Conservation (phyloP, 2,329 filamentous ascomycete species). For the Xylariomycetidae sp. region DNA sequence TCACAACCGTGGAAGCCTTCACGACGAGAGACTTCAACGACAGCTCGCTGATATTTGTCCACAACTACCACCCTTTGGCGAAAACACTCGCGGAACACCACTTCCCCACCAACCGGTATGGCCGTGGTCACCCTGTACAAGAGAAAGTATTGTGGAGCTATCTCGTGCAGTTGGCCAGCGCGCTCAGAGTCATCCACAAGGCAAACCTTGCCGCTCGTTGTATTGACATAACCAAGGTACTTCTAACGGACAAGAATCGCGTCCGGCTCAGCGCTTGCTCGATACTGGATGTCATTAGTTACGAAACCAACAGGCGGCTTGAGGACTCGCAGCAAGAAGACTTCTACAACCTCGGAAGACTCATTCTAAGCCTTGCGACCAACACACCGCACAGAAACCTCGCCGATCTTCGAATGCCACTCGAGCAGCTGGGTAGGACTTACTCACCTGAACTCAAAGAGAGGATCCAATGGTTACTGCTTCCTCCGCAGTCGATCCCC, state of each 20-base stretch:
- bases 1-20: constrained; percentile 86
- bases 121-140: constrained; percentile 45
- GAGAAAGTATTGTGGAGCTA: constrained; percentile 88
- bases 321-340: constrained; percentile 84
- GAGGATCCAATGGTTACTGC: constrained; percentile 76
- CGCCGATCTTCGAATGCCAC: constrained; percentile 61
- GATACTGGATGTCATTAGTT: constrained; percentile 84
- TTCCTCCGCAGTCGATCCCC: constrained; percentile 49
- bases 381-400: constrained; percentile 52
- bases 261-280: constrained; percentile 84
- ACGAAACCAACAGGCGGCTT: constrained; percentile 63
- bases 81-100: constrained; percentile 87
- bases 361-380: constrained; percentile 78
- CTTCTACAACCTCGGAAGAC: constrained; percentile 74
- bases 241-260: constrained; percentile 85
- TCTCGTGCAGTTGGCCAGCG: constrained; percentile 84
- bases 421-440: constrained; percentile 71
- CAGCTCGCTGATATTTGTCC: constrained; percentile 89
- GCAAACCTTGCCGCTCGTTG: constrained; percentile 79
- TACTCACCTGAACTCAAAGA: constrained; percentile 78
- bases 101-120: constrained; percentile 47
- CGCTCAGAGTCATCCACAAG: constrained; percentile 78
- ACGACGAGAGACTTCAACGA: constrained; percentile 91
- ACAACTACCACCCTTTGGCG: constrained; percentile 86
- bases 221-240: constrained; percentile 81